A percentile compares a stretch with the other conserved stretches of the same genome.
These are phyloP conservation scores for Colletotrichum zoysiae DNA, from an alignment of 2,329 filamentous ascomycete species.

Conservation along the genomic window DNA sequence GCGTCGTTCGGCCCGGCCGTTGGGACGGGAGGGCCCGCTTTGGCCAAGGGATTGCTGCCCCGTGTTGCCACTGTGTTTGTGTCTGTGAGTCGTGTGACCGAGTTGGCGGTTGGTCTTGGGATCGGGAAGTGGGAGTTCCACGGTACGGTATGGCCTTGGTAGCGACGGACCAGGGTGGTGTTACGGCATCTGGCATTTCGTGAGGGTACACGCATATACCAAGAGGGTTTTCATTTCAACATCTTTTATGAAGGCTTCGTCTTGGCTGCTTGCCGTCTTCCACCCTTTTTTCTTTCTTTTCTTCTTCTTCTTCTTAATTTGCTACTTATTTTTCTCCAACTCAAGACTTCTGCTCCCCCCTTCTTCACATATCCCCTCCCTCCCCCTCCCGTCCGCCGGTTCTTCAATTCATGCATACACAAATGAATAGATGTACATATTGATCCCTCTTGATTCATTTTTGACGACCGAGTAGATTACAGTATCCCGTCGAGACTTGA, in stretches of 20 bases:
- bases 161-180: background rate
- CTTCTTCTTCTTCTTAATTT: background rate
- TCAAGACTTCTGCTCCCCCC: background rate
- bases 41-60: background rate
- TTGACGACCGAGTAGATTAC: background rate
- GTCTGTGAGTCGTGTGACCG: background rate
- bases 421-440: background rate
- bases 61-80: background rate
- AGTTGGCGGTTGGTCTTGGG: too few species aligned
- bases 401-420: background rate
- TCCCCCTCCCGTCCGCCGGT: background rate
- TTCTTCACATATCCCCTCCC: background rate
- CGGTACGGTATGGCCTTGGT: background rate
- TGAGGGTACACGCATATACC: slow-evolving; percentile 22
- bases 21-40: background rate
- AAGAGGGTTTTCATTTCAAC: background rate
- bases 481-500: background rate
- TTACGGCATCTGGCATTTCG: slow-evolving; percentile 1
- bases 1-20: background rate
- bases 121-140: background rate
- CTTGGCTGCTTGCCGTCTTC: background rate
- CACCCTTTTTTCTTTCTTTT: rapidly evolving
- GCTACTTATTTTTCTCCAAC: background rate
- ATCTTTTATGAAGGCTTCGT: background rate
- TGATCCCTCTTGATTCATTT: too few species aligned